Evolutionary conservation across 352 stramenopile species (phyloP), one percentile per base, ranked within the genome.

Genomic region (Globisporangium apiculatum): DNA sequence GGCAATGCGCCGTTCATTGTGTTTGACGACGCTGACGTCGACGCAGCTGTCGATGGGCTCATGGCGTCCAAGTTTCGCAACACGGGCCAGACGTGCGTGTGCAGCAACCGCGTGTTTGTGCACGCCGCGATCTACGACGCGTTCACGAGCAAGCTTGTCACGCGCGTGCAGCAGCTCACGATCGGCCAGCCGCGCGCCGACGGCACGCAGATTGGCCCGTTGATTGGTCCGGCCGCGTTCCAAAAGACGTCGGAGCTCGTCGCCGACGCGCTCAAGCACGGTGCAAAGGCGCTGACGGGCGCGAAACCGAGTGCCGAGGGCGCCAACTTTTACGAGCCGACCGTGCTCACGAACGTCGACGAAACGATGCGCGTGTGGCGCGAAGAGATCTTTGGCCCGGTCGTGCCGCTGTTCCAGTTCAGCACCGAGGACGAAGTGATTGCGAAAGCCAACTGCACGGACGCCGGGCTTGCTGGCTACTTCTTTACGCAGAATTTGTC

Each of bases 371-470:
- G 72, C 40, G 74, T 97, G 10, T 87, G 95, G 70, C 75, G 72
- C 53, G 73, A 97, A 64, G 96, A 99, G 77, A 98, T 91, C 24
- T 99, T 99, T 72, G 97, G 96, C 7, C 97, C 97, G 4, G 75
- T 99, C 50, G 89, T 96, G 18, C 76, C 92, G 41, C 75, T 99
- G 10, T 89, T 88, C 52, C 86, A 79, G 47, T 99, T 99, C 73
- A 69, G 86, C 24, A 94, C 70, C 5, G 96, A 99, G 58, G 91
- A 97, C 35, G 94, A 99, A 65, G 97, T 96, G n/a, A 62, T 99
- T 12, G 62, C 71, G 47, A 79, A 96, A 53, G 96, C 96, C 24
- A 99, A 99, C 79, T 79, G 90, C 67, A 96, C 74, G 40, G 81
- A 93, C 35, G 69, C 83, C 7, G 97, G 97, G 4, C 84, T 99